phyloP scores from a whole-genome alignment of 1,139 yeast species.

The Blastobotrys indianensis region DNA sequence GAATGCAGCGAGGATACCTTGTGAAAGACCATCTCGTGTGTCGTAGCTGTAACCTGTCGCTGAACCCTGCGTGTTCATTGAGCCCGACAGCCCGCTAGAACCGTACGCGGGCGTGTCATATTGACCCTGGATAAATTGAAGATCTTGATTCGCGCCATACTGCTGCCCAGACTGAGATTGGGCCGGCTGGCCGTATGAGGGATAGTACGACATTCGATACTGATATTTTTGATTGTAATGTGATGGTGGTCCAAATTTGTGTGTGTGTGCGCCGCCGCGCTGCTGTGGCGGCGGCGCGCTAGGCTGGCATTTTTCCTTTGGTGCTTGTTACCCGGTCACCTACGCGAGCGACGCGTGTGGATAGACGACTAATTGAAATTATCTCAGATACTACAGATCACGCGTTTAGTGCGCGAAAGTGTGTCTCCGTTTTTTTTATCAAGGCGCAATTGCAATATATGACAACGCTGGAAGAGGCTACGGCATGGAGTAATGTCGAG shows the following conservation, averaged over 20 bases:
- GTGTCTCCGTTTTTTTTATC: too few species aligned
- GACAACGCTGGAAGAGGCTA: neutral
- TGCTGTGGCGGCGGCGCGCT: conserved; percentile 4
- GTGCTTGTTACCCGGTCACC: neutral
- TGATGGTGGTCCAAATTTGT: conserved; percentile 1
- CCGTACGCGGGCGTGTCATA: conserved; percentile 24
- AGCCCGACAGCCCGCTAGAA: conserved; percentile 17
- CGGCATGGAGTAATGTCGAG: conserved; percentile 6
- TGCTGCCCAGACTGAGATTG: conserved; percentile 13
- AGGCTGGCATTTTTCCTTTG: neutral
- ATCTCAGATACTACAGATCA: too few species aligned
- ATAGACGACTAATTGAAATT: too few species aligned
- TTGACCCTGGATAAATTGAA: conserved; percentile 33
- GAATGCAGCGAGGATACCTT: conserved; percentile 85
- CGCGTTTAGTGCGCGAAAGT: too few species aligned
- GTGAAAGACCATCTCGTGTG: conserved; percentile 40
- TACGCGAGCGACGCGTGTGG: neutral
- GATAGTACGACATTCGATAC: conserved; percentile 20
- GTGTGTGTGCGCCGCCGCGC: neutral
- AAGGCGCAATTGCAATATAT: too few species aligned
- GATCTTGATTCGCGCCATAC: conserved; percentile 20
- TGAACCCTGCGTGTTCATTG: conserved; percentile 20
- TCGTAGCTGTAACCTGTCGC: conserved; percentile 20
- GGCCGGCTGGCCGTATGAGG: conserved; percentile 14
- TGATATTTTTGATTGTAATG: neutral